Conservation (phyloP, 345 rosid genomes). For the Eucalyptus globulus region DNA sequence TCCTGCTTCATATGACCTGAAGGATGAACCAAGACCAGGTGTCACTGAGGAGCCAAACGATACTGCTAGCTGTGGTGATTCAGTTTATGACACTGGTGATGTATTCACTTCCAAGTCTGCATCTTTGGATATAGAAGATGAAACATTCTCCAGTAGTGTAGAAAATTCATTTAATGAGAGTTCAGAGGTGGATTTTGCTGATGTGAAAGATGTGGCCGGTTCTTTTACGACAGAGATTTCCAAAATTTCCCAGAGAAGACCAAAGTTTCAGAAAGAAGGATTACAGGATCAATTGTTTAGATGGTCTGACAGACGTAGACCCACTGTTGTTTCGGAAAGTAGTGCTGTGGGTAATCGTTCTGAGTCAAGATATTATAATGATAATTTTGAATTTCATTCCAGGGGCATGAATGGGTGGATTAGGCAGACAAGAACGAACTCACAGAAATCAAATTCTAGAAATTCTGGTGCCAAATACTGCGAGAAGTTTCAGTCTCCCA, state of each 20-base stretch:
- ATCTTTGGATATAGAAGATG: conserved; percentile 38
- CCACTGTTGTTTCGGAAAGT: conserved; percentile 33
- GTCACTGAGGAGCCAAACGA: conserved; percentile 30
- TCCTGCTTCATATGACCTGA: conserved; percentile 4
- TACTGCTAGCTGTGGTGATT: conserved; percentile 21
- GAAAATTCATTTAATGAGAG: conserved; percentile 29
- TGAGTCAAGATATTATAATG: conserved; percentile 43
- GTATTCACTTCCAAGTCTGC: conserved; percentile 34
- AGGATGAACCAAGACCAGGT: conserved; percentile 26
- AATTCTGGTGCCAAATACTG: conserved; percentile 32
- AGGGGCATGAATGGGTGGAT: conserved; percentile 39
- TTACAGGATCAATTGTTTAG: conserved; percentile 34
- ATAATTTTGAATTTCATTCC: conserved; percentile 33
- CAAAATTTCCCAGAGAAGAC: conserved; percentile 38
- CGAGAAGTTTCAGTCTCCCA: conserved; percentile 49
- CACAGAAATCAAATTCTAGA: conserved; percentile 32
- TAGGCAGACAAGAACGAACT: conserved; percentile 36
- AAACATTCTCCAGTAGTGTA: conserved; percentile 7
- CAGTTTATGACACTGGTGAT: conserved; percentile 25
- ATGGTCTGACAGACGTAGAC: conserved; percentile 53
- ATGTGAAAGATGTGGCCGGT: conserved; percentile 33
- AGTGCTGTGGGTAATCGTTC: conserved; percentile 24
- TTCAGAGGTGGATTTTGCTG: conserved; percentile 20
- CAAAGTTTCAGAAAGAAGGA: conserved; percentile 40
- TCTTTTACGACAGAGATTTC: conserved; percentile 34